These are phyloP conservation scores for Tremellales sp. DNA, from an alignment of 1,284 basidiomycete species.

Conservation along the genomic window DNA sequence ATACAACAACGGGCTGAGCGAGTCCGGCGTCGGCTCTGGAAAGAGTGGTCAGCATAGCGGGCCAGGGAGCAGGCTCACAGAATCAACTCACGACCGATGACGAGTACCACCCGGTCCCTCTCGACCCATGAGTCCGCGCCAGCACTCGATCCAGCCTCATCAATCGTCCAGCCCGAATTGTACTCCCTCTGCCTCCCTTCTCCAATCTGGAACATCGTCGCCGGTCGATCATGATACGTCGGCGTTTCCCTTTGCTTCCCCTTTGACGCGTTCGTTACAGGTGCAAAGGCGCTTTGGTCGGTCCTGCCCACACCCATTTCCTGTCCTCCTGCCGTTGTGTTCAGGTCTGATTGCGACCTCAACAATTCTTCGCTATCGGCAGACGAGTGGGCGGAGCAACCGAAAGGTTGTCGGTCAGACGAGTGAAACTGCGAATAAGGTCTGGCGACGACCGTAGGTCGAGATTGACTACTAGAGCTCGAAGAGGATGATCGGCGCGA, in stretches of 20 bases:
- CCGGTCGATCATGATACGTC: neutral
- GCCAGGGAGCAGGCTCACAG: neutral
- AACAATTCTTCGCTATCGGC: neutral
- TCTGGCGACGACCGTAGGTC: neutral
- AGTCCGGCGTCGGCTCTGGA: conserved; percentile 21
- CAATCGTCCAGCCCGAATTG: conserved; percentile 28
- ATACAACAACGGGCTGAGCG: conserved; percentile 33
- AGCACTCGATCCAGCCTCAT: conserved; percentile 19
- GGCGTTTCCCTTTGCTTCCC: neutral
- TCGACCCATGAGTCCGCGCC: conserved; percentile 27
- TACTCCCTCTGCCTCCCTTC: neutral
- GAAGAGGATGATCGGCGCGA: neutral
- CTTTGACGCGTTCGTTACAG: neutral
- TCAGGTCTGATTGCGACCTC: neutral
- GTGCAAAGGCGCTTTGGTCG: no score
- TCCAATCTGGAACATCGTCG: neutral
- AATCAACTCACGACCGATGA: conserved; percentile 30
- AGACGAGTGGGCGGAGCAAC: neutral
- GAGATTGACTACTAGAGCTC: neutral
- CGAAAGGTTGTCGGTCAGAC: neutral
- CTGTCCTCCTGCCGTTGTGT: neutral
- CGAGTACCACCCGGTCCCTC: conserved; percentile 24
- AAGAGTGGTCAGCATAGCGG: conserved; percentile 1
- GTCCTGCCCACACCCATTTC: no score
- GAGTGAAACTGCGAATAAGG: neutral